Evolutionary conservation across 2,329 filamentous ascomycete genomes (phyloP).

Genomic region (Penicillium sp.): DNA sequence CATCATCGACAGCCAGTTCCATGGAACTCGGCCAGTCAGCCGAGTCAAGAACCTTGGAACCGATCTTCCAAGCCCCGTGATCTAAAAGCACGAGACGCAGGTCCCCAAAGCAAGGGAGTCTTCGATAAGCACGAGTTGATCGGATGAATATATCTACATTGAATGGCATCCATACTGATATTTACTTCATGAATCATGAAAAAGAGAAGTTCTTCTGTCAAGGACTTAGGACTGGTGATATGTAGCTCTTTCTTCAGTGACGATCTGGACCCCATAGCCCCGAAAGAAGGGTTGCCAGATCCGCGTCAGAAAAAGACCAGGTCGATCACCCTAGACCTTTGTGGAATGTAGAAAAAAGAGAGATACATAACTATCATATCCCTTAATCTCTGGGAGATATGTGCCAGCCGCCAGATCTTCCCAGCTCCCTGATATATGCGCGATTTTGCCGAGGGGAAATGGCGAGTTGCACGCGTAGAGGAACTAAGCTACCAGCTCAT

Average conservation of each 20-base stretch:
- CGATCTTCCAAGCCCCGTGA: not conserved
- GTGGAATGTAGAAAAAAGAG: constrained; percentile 6
- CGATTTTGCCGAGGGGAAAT: constrained; percentile 9
- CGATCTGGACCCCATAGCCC: not conserved
- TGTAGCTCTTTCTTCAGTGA: not conserved
- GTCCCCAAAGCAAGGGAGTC: constrained; percentile 1
- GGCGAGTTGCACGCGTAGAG: not conserved
- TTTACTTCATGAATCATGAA: no score
- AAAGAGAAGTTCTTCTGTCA: no score
- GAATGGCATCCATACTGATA: no score
- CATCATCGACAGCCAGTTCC: not conserved
- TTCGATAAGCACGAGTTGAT: not conserved
- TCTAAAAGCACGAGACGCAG: constrained; percentile 8
- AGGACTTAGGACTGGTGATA: not conserved
- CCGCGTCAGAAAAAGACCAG: not conserved
- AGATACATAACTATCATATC: no score
- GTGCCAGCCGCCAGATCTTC: not conserved
- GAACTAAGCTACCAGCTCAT: not conserved
- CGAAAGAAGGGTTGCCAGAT: constrained; percentile 1
- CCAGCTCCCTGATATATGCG: constrained; percentile 1
- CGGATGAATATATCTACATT: not conserved
- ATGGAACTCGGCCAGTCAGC: not conserved
- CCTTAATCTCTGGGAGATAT: not conserved
- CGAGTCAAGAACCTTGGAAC: not conserved
- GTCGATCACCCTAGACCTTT: constrained; percentile 3